Conservation (phyloP, 2,329 filamentous ascomycete species). For the Aphanocladium album region DNA sequence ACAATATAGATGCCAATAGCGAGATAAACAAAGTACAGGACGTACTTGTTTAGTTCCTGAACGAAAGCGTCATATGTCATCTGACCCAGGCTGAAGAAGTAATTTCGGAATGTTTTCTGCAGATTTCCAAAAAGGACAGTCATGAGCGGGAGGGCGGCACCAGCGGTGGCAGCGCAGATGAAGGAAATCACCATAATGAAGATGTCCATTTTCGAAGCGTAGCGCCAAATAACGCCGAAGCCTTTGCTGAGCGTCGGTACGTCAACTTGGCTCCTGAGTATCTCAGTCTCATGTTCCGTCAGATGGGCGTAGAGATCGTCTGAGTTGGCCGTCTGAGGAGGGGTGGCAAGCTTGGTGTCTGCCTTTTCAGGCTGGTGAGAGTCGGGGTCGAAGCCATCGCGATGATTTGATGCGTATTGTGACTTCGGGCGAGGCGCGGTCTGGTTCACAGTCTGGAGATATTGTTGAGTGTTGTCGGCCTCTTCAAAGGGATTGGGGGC, state of each 20-base stretch:
- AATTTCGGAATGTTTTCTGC: conserved; percentile 64
- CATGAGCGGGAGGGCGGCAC: conserved; percentile 74
- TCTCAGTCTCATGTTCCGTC: conserved; percentile 57
- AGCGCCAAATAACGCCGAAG: conserved; percentile 63
- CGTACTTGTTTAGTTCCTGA: conserved; percentile 53
- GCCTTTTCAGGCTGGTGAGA: conserved; percentile 32
- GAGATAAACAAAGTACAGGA: conserved; percentile 82
- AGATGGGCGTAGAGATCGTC: conserved; percentile 58
- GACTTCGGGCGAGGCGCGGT: conserved; percentile 16
- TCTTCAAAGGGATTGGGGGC: conserved; percentile 2
- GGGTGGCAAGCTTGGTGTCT: conserved; percentile 37
- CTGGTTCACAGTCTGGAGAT: not conserved
- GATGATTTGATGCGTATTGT: conserved; percentile 31
- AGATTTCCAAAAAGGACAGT: conserved; percentile 76
- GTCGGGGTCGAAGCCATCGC: conserved; percentile 28
- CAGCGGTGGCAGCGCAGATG: conserved; percentile 64
- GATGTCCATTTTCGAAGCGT: conserved; percentile 61
- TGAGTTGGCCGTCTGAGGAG: conserved; percentile 31
- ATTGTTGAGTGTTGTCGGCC: conserved; percentile 22
- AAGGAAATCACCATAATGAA: conserved; percentile 57
- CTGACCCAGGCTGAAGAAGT: conserved; percentile 36
- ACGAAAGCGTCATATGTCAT: conserved; percentile 53
- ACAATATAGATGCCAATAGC: conserved; percentile 75
- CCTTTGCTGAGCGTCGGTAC: conserved; percentile 60
- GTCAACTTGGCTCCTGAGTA: conserved; percentile 64